Evolutionary conservation across 352 stramenopile genomes (phyloP).

Genomic region (Globisporangium okanoganense): DNA sequence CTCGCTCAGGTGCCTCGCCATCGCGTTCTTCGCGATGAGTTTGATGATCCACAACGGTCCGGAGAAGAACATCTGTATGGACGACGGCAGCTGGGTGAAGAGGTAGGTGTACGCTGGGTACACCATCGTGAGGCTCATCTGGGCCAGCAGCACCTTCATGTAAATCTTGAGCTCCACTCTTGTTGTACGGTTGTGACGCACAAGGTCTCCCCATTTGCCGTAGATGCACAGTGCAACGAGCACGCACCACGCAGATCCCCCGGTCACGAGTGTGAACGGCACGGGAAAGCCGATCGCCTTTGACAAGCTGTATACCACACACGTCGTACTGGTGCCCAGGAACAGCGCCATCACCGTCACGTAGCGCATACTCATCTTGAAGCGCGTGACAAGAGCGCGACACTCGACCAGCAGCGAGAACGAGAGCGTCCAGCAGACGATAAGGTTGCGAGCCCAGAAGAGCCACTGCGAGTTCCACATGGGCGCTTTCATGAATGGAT

Average conservation of each 20-base stretch:
- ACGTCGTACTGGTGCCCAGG: not conserved
- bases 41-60: not conserved
- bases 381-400: not conserved
- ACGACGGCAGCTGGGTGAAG: not conserved
- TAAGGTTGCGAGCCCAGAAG: slow-evolving; percentile 1
- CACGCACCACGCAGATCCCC: not conserved
- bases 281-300: not conserved
- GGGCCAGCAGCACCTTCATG: not conserved
- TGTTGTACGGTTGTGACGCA: not conserved
- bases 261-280: not conserved
- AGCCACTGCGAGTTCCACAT: not conserved
- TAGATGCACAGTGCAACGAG: not conserved
- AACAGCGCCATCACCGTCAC: not conserved
- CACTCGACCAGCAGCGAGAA: not conserved
- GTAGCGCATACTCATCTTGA: not conserved
- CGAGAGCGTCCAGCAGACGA: not conserved
- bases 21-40: not conserved
- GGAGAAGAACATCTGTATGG: not conserved
- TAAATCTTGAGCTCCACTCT: not conserved
- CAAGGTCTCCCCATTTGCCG: not conserved
- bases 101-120: slow-evolving; percentile 1
- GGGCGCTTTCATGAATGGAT: not conserved
- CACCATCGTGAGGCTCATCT: not conserved
- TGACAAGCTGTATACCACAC: not conserved
- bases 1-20: not conserved